A percentile compares a stretch with the other conserved stretches of the same genome.
phyloP scores from a whole-genome alignment of 257 asterid genomes.

The Nicotiana noctiflora region DNA sequence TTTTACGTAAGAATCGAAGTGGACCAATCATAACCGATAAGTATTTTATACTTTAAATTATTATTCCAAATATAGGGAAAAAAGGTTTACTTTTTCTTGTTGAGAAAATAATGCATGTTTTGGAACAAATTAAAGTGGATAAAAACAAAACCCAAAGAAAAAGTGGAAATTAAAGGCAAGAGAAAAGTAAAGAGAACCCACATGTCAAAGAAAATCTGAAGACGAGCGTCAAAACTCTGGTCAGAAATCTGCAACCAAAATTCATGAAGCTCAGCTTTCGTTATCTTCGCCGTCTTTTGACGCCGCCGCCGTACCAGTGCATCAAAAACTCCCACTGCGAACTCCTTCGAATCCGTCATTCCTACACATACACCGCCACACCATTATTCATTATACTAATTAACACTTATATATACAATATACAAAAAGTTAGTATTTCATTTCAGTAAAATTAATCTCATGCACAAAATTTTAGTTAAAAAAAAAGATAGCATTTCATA shows the following conservation, averaged over 20 bases:
- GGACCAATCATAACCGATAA: background rate
- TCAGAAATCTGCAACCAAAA: conserved; percentile 85
- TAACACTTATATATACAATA: no score
- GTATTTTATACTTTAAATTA: no score
- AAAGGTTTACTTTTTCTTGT: background rate
- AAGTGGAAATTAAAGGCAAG: background rate
- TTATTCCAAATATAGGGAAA: no score
- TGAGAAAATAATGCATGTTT: background rate
- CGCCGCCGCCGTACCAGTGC: conserved; percentile 68
- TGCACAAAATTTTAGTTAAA: background rate
- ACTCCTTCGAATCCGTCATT: conserved; percentile 87
- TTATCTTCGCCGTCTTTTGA: conserved; percentile 48
- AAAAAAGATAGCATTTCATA: background rate
- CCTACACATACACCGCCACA: conserved; percentile 26
- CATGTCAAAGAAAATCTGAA: conserved; percentile 96
- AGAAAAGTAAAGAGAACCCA: conserved; percentile 13
- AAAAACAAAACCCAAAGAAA: background rate
- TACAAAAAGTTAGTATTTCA: background rate
- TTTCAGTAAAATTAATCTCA: background rate
- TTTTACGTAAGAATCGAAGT: background rate
- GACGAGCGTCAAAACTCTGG: conserved; percentile 86
- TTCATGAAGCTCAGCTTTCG: conserved; percentile 73
- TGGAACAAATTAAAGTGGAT: background rate
- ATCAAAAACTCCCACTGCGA: conserved; percentile 78
- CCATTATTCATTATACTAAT: background rate